phyloP scores from a whole-genome alignment of 768 basidiomycete genomes.

The Boletus subparvulus region DNA sequence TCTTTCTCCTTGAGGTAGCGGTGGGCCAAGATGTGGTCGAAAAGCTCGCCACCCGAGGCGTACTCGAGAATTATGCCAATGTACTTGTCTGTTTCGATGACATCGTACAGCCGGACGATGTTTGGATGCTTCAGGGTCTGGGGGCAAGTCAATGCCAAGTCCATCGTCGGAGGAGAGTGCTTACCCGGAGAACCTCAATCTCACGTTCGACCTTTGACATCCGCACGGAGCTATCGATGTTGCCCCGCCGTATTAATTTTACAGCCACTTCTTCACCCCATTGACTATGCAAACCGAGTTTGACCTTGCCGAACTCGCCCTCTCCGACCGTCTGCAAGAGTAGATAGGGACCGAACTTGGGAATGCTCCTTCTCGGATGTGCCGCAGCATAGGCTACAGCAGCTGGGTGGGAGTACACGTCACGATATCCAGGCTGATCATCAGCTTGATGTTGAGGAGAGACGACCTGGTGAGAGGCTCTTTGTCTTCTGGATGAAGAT shows the following conservation, averaged over 20 bases:
- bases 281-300: conserved; percentile 89
- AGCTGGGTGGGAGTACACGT: conserved; percentile 83
- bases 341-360: conserved; percentile 94
- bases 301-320: conserved; percentile 98
- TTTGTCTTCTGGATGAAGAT: conserved; percentile 52
- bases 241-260: conserved; percentile 92
- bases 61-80: conserved; percentile 99
- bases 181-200: conserved; percentile 92
- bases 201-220: conserved; percentile 97
- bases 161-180: conserved; percentile 24
- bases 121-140: conserved; percentile 96
- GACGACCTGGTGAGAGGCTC: conserved; percentile 72
- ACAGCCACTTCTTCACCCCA: conserved; percentile 99
- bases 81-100: conserved; percentile 99
- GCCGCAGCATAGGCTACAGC: conserved; percentile 80
- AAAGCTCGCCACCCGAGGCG: conserved; percentile 96
- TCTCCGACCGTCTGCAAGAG: conserved; percentile 95
- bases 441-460: conserved; percentile 49
- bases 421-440: conserved; percentile 53
- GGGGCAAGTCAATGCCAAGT: conserved; percentile 8
- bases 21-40: conserved; percentile 98
- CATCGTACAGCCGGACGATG: conserved; percentile 96
- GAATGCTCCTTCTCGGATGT: conserved; percentile 82
- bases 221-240: conserved; percentile 79
- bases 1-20: conserved; percentile 93